phyloP scores from a whole-genome alignment of 2,329 filamentous ascomycete genomes.

The Beauveria bassiana region DNA sequence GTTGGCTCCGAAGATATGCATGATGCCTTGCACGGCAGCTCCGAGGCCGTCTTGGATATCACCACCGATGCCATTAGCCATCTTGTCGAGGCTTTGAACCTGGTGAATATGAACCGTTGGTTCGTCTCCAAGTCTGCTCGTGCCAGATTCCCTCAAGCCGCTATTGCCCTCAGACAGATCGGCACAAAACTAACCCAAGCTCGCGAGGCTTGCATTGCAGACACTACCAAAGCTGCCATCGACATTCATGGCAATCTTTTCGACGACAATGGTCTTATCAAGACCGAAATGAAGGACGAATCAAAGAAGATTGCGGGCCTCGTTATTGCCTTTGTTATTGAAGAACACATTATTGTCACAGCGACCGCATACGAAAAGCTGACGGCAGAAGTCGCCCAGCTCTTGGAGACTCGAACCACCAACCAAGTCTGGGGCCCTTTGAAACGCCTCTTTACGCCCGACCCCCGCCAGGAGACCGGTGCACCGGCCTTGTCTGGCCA shows the following conservation, averaged over 20 bases:
- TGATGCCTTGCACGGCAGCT: conserved; percentile 23
- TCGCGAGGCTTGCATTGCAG: conserved; percentile 18
- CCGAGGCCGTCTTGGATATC: conserved; percentile 19
- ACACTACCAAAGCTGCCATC: conserved; percentile 34
- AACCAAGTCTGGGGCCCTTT: conserved; percentile 35
- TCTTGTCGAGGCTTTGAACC: conserved; percentile 16
- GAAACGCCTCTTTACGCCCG: conserved; percentile 29
- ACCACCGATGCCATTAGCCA: conserved; percentile 10
- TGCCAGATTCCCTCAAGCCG: conserved; percentile 17
- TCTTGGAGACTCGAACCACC: conserved; percentile 27
- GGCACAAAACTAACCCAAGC: conserved; percentile 21
- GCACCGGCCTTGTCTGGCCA: conserved; percentile 15
- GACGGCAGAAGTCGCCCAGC: conserved; percentile 27
- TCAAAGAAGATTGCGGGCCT: conserved; percentile 29
- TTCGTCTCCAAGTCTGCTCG: conserved; percentile 16
- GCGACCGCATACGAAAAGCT: conserved; percentile 24
- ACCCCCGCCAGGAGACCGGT: conserved; percentile 15
- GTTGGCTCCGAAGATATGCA: conserved; percentile 25
- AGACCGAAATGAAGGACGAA: conserved; percentile 16
- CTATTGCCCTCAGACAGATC: conserved; percentile 15
- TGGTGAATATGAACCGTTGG: conserved; percentile 26
- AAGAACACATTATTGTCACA: conserved; percentile 32
- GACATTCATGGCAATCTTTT: conserved; percentile 33
- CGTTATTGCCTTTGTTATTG: conserved; percentile 38
- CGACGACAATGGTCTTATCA: conserved; percentile 31